A percentile compares a stretch with the other conserved stretches of the same genome.
Conservation (phyloP, 495 filamentous ascomycete species). For the Terfezia claveryi region DNA sequence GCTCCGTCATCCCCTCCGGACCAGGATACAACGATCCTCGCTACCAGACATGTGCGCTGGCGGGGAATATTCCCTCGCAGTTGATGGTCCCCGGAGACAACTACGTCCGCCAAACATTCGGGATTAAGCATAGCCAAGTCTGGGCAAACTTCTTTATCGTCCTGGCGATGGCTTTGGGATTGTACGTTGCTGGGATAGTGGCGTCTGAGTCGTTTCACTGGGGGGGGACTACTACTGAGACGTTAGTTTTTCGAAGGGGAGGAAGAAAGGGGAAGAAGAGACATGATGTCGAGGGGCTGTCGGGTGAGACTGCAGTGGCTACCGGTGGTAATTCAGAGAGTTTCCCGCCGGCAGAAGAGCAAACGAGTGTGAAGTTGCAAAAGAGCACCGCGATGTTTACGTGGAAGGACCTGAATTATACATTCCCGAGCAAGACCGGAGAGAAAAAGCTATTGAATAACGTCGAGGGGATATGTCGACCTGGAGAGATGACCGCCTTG, state of each 20-base stretch:
- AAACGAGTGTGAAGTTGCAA: slow-evolving; percentile 17
- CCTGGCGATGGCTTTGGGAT: slow-evolving; percentile 18
- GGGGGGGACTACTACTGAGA: not conserved
- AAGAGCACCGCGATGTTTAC: slow-evolving; percentile 34
- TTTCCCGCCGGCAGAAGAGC: too few relatives aligned
- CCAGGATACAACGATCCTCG: slow-evolving; percentile 12
- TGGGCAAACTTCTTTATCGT: slow-evolving; percentile 30
- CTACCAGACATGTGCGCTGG: slow-evolving; percentile 11
- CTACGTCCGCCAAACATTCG: not conserved
- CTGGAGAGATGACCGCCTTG: slow-evolving; percentile 60
- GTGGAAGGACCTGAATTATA: slow-evolving; percentile 64
- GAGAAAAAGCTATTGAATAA: slow-evolving; percentile 49
- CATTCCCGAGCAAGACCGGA: slow-evolving; percentile 62
- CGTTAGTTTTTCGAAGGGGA: not conserved
- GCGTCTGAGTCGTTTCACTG: slow-evolving; percentile 29
- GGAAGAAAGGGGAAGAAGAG: not conserved
- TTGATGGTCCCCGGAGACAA: slow-evolving; percentile 16
- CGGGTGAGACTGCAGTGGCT: not conserved
- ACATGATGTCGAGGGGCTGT: not conserved
- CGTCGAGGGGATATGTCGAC: slow-evolving; percentile 76
- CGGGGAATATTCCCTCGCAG: slow-evolving; percentile 18
- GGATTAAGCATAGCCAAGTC: slow-evolving; percentile 17
- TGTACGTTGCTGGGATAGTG: slow-evolving; percentile 25
- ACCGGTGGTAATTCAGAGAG: too few relatives aligned
- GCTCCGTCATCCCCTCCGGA: slow-evolving; percentile 9